Percentiles rank a stretch among this genome's conserved stretches.
These are phyloP conservation scores for Wickerhamomyces bovis DNA, from an alignment of 805 yeast species.

Conservation along the genomic window DNA sequence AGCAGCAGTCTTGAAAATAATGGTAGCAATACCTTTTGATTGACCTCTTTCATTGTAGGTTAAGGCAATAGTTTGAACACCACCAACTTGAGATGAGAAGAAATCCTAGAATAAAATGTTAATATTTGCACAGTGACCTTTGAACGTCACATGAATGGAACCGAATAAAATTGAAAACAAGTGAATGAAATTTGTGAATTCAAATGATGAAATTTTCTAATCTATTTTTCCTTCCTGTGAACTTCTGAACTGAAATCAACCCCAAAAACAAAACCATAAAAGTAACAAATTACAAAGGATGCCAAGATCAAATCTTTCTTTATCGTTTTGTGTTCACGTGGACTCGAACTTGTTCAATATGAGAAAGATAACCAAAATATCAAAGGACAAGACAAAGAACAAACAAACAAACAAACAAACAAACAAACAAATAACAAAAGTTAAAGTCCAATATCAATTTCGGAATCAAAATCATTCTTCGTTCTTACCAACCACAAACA, in stretches of 20 bases:
- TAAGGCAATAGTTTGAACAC: constrained; percentile 63
- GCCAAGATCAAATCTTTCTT: background rate
- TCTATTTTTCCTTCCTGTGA: background rate
- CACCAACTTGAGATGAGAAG: constrained; percentile 83
- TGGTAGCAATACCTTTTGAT: constrained; percentile 88
- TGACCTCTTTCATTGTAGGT: constrained; percentile 83
- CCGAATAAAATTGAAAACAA: background rate
- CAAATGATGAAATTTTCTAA: background rate
- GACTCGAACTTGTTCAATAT: background rate
- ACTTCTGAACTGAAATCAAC: background rate
- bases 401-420: background rate
- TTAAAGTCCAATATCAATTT: background rate
- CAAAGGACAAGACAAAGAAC: background rate
- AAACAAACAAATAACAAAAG: no score
- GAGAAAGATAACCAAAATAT: background rate
- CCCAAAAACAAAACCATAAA: background rate
- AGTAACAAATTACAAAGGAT: background rate
- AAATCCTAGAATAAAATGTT: constrained; percentile 57
- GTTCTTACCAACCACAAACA: background rate
- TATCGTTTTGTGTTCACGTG: background rate
- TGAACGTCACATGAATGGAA: background rate
- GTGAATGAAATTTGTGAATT: background rate
- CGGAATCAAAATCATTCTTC: background rate
- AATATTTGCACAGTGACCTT: constrained; percentile 1
- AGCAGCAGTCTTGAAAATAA: constrained; percentile 63